Conservation (phyloP, 805 yeast genomes). For the Phaffomyces opuntiae region DNA sequence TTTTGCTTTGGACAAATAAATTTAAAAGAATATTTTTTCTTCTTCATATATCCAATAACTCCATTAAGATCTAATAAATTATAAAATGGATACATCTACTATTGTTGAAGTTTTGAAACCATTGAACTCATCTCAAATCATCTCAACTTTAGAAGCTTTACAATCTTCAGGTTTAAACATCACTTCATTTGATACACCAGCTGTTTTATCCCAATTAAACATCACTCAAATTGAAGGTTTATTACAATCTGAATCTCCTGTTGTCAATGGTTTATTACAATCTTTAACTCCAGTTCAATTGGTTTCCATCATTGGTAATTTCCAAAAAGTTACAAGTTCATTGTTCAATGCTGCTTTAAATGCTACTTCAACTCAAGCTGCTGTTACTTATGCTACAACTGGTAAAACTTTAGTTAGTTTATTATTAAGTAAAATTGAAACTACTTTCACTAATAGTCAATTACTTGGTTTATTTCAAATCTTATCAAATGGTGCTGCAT, state of each 20-base stretch:
- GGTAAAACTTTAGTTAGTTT: constrained; percentile 15
- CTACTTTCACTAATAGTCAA: constrained; percentile 18
- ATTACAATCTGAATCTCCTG: constrained; percentile 15
- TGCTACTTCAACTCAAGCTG: constrained; percentile 3
- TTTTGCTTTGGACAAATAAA: too few species aligned
- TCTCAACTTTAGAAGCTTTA: constrained; percentile 13
- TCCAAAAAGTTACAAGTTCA: constrained; percentile 19
- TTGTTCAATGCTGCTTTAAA: constrained; percentile 15
- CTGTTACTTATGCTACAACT: constrained; percentile 1
- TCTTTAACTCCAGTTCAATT: constrained; percentile 16
- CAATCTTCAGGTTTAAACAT: constrained; percentile 43
- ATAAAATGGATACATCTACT: constrained; percentile 14
- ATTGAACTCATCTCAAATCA: constrained; percentile 19
- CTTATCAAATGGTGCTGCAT: constrained; percentile 21
- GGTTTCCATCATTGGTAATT: constrained; percentile 9
- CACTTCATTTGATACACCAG: constrained; percentile 61
- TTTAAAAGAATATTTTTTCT: too few species aligned
- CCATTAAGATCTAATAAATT: too few species aligned
- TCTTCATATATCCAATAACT: too few species aligned
- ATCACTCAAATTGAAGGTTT: constrained; percentile 21
- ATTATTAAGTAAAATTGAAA: constrained; percentile 13
- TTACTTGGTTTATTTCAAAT: constrained; percentile 19
- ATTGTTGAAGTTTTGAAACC: constrained; percentile 17
- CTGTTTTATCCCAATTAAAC: constrained; percentile 27
- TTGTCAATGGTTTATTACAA: constrained; percentile 15